Base-by-base conservation (phyloP, 2,329 filamentous ascomycete species). In the Aspergillus ochraceoroseus region DNA sequence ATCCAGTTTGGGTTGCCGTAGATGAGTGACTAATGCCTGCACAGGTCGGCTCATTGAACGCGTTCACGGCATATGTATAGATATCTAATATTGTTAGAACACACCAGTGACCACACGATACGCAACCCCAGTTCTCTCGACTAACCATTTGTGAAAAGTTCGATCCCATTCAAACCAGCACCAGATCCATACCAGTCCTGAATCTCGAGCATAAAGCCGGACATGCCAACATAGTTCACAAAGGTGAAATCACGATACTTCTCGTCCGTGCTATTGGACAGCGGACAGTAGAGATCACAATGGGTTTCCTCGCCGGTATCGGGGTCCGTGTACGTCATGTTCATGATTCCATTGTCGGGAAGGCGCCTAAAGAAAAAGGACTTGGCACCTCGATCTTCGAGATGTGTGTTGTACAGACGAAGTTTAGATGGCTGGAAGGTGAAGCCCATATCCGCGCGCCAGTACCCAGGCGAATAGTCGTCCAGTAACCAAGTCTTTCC, bases 311-410 rank as follows among this genome's bases (percentile, higher is more conserved):
- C 69, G 17, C 84, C 83, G 1, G 79, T 84, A 26, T 61, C 70
- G 15, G 84, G 82, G 57, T 96, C 87, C 48, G 82, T 81, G 55
- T 92, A 96, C 25, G 88, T 94, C 58, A 98, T 75, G 65, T 96
- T 95, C 81, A 98, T 86, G 61, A 98, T 95, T 37, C 92, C 92
- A 48, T 85, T 82, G 56, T 90, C 79, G 4, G 90, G 89, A 43
- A 90, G 70, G 12, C 88, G 86, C 14, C 86, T 87, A 59, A 87
- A 94, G 43, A 88, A 80, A 70, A 87, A 98, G 0, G 83, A 85
- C 68, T 86, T 85, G 19, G 89, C 95, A 19, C 92, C 89, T 49
- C 88, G 82, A 36, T 85, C 87, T 54, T 92, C 80, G 37, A 80
- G 74, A 53, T 85, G 80, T 2, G 90, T 92, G 66, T 98, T 98